Conservation (phyloP, 306 rosid species). For the Myrica gale region DNA sequence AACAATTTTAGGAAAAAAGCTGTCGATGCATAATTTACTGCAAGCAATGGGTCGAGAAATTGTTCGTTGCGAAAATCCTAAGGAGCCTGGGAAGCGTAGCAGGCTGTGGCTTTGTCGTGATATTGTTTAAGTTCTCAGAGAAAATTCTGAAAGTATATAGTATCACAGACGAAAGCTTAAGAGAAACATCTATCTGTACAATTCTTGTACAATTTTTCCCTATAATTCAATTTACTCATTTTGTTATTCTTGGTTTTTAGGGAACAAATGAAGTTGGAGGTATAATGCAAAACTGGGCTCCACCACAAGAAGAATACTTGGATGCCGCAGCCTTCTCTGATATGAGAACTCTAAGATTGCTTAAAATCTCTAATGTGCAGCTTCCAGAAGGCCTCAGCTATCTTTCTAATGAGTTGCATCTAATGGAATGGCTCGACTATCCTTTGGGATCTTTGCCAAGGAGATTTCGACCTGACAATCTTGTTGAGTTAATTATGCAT, state of each 20-base stretch:
- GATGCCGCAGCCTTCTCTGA: slow-evolving; percentile 22
- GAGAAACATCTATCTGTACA: neutral
- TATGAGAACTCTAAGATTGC: slow-evolving; percentile 22
- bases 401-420: slow-evolving; percentile 26
- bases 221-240: too few relatives aligned
- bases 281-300: neutral
- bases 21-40: slow-evolving; percentile 25
- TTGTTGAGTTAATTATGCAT: slow-evolving; percentile 29
- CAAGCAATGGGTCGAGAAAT: slow-evolving; percentile 24
- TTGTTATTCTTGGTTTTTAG: neutral
- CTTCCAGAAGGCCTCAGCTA: slow-evolving; percentile 25
- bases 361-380: slow-evolving; percentile 20
- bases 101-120: slow-evolving; percentile 14
- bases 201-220: too few relatives aligned
- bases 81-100: neutral
- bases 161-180: neutral
- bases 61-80: slow-evolving; percentile 8
- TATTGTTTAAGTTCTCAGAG: neutral
- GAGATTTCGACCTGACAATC: slow-evolving; percentile 5
- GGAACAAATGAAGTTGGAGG: slow-evolving; percentile 20
- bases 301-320: neutral
- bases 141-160: neutral
- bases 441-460: slow-evolving; percentile 11
- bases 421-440: slow-evolving; percentile 26
- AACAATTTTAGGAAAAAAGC: neutral